Evolutionary conservation across 2,329 filamentous ascomycete genomes (phyloP), one percentile per base, ranked within the genome.

Genomic region (Colletotrichum graminicola): DNA sequence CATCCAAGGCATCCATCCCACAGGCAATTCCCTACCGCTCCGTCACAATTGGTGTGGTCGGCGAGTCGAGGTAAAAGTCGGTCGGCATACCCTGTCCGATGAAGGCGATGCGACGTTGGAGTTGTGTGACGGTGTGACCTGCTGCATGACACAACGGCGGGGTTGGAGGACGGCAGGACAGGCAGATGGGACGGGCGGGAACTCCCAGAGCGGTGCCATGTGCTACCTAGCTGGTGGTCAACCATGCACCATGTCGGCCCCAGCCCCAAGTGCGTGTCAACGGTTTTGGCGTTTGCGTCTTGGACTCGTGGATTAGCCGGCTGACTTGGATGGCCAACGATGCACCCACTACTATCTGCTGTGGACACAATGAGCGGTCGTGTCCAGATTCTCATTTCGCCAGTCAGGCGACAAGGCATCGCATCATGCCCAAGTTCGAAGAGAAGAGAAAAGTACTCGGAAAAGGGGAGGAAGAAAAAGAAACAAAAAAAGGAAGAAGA

Each of bases 181-280:
- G 34, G 59, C 54, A 71, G 65, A 71, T 71, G 68, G 65, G 68
- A 71, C 68, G 68, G 65, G 68, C 68, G 68, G 68, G 68, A 71
- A 41, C 59, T 68, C 68, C 68, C 68, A 68, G 65, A 63, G 65
- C 36, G 32, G 59, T 59, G 64, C 65, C 59, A 71, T 68, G 68
- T 68, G 65, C 51, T 62, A 43, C 4, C 18, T 21, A 45, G 43
- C 43, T n/a, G 32, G 39, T 66, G 67, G 62, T 26, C 32, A 55
- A 51, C 67, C 57, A 67, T 60, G 54, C 66, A 59, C 60, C 62
- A 39, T 60, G 61, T 65, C 43, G 51, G 51, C 51, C 47, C 47
- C 47, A 14, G 29, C 45, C 61, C 32, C 56, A 34, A 64, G 56
- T 41, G 56, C 32, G 63, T 67, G 63, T 67, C 49, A 51, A 66